A percentile compares a stretch with the other conserved stretches of the same genome.
These are phyloP conservation scores for Dendrostoma leiphaemia DNA, from an alignment of 2,329 filamentous ascomycete genomes.

Conservation along the genomic window DNA sequence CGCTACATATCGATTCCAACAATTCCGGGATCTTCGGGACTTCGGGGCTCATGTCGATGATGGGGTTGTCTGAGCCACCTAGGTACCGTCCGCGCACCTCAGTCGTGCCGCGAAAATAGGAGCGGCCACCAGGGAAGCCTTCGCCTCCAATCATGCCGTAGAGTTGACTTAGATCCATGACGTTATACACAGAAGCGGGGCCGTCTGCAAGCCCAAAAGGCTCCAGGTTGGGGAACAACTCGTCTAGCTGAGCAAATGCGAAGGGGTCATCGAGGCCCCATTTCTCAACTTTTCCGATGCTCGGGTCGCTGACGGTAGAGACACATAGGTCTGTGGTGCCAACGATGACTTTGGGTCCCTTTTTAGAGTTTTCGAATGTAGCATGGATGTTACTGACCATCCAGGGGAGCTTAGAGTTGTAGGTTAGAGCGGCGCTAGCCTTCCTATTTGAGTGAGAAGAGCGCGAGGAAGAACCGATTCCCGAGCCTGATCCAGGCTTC, in stretches of 20 bases:
- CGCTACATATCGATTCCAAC: conserved; percentile 69
- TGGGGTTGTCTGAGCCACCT: conserved; percentile 51
- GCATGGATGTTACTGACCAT: conserved; percentile 79
- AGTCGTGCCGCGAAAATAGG: conserved; percentile 71
- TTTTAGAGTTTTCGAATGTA: conserved; percentile 70
- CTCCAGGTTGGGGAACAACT: conserved; percentile 69
- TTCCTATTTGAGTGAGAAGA: conserved; percentile 57
- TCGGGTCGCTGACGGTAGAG: conserved; percentile 80
- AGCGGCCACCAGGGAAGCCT: conserved; percentile 78
- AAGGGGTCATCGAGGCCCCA: conserved; percentile 81
- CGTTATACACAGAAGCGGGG: conserved; percentile 75
- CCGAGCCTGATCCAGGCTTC: conserved; percentile 63
- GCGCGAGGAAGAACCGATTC: conserved; percentile 50
- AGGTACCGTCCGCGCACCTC: conserved; percentile 79
- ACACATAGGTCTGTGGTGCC: conserved; percentile 76
- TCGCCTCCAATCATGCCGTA: conserved; percentile 84
- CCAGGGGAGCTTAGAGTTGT: conserved; percentile 79
- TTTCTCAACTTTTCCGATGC: conserved; percentile 69
- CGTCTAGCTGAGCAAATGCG: conserved; percentile 72
- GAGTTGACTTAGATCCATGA: conserved; percentile 85
- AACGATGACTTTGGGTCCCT: conserved; percentile 76
- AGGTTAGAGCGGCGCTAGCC: conserved; percentile 74
- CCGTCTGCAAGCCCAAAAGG: conserved; percentile 79
- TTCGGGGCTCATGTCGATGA: conserved; percentile 64
- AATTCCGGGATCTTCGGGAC: conserved; percentile 74